phyloP scores from a whole-genome alignment of 495 filamentous ascomycete genomes.

The Aspergillus avenaceus region DNA sequence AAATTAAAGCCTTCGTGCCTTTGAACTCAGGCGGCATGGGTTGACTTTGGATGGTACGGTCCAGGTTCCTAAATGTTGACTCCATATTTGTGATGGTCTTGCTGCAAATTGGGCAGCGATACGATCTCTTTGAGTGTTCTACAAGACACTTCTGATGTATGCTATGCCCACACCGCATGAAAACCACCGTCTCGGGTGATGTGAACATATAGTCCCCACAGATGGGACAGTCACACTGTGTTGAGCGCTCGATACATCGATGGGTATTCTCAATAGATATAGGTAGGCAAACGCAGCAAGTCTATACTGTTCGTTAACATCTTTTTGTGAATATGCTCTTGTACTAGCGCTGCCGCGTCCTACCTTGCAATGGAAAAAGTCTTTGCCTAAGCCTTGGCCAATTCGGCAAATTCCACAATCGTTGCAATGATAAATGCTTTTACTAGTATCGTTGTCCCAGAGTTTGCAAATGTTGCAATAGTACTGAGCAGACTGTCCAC shows the following conservation, averaged over 20 bases:
- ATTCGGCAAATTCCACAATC: conserved; percentile 96
- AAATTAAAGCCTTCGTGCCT: conserved; percentile 74
- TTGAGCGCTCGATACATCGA: conserved; percentile 90
- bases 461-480: conserved; percentile 94
- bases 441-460: conserved; percentile 90
- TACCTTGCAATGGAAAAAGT: conserved; percentile 97
- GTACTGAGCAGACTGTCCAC: conserved; percentile 77
- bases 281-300: conserved; percentile 85
- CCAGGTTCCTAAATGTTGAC: conserved; percentile 83
- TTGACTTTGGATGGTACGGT: conserved; percentile 77
- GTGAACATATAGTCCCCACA: conserved; percentile 97
- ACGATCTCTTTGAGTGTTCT: conserved; percentile 78
- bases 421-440: conserved; percentile 93
- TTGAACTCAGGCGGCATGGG: conserved; percentile 86
- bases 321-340: background rate
- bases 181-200: conserved; percentile 83
- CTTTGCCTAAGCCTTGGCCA: conserved; percentile 88
- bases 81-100: conserved; percentile 97
- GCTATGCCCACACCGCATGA: conserved; percentile 94
- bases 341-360: conserved; percentile 8
- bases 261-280: conserved; percentile 78
- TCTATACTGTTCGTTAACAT: conserved; percentile 45
- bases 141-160: conserved; percentile 86
- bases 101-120: conserved; percentile 93
- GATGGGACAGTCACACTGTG: conserved; percentile 96